Percentiles rank a stretch among this genome's conserved stretches.
Conservation (phyloP, 176 grass and related monocot genomes). For the Guadua angustifolia region DNA sequence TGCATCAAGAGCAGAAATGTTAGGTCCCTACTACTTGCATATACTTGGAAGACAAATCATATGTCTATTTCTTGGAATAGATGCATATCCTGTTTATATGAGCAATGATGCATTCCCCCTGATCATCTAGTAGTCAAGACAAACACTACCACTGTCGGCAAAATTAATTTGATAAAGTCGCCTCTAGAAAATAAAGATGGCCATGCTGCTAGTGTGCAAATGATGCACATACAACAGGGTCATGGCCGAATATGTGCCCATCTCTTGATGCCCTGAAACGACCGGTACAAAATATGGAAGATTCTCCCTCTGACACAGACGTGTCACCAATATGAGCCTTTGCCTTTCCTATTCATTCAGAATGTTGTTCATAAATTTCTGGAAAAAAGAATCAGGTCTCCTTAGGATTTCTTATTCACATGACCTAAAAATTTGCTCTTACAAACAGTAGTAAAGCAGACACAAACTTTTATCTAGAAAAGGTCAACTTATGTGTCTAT, state of each 20-base stretch:
- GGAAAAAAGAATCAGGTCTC: not conserved
- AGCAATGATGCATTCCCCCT: not conserved
- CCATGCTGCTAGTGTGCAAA: slow-evolving; percentile 12
- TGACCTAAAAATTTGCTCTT: slow-evolving; percentile 17
- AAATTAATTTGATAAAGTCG: not conserved
- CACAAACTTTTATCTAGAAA: not conserved
- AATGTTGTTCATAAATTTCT: slow-evolving; percentile 10
- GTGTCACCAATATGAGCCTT: slow-evolving; percentile 20
- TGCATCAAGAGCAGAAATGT: slow-evolving; percentile 32
- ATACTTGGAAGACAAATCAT: slow-evolving; percentile 4
- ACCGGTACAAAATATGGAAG: slow-evolving; percentile 5
- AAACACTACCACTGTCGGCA: not conserved
- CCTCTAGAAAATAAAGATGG: not conserved
- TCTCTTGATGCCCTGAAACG: not conserved
- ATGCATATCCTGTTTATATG: not conserved
- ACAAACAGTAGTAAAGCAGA: not conserved
- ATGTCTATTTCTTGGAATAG: not conserved
- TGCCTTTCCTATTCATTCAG: slow-evolving; percentile 21
- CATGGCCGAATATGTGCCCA: slow-evolving; percentile 32
- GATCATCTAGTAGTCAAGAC: not conserved
- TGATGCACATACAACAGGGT: slow-evolving; percentile 12
- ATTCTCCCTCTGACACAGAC: slow-evolving; percentile 18
- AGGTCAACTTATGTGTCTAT: not conserved
- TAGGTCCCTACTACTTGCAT: slow-evolving; percentile 20
- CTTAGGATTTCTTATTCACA: not conserved